A percentile compares a stretch with the other conserved stretches of the same genome.
Conservation (phyloP, 2,329 filamentous ascomycete species). For the Fusarium sambucinum region DNA sequence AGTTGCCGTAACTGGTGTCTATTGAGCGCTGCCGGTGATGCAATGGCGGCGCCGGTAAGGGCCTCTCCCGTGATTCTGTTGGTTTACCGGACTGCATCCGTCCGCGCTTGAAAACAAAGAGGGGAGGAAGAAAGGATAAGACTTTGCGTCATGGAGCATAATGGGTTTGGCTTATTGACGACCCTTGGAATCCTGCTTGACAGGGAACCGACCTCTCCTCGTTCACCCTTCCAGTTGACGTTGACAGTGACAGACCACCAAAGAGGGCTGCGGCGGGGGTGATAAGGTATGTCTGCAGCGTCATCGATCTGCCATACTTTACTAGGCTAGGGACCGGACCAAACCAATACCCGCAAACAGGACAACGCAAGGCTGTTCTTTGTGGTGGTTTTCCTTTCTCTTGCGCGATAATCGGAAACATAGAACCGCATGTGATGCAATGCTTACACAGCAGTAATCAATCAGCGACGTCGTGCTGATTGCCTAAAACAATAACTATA, state of each 20-base stretch:
- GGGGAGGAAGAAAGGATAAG: slow-evolving; percentile 11
- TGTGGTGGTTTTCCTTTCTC: slow-evolving; percentile 1
- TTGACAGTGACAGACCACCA: slow-evolving; percentile 2
- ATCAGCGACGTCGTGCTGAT: not conserved
- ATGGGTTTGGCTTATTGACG: slow-evolving; percentile 25
- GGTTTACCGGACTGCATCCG: slow-evolving; percentile 22
- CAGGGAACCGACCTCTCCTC: slow-evolving; percentile 13
- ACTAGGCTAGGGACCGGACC: slow-evolving; percentile 19
- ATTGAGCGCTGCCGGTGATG: slow-evolving; percentile 40
- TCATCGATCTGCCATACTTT: slow-evolving; percentile 33
- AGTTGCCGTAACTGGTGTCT: not conserved
- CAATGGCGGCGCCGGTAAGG: slow-evolving; percentile 35
- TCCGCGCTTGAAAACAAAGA: slow-evolving; percentile 19
- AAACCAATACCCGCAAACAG: slow-evolving; percentile 1
- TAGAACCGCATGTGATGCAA: slow-evolving; percentile 7
- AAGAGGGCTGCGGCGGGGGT: slow-evolving; percentile 29
- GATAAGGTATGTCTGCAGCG: slow-evolving; percentile 36
- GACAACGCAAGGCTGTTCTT: slow-evolving; percentile 20
- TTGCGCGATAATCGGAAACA: slow-evolving; percentile 2
- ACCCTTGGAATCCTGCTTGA: slow-evolving; percentile 43
- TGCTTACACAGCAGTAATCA: slow-evolving; percentile 2
- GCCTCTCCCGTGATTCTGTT: slow-evolving; percentile 23
- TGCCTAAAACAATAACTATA: not conserved
- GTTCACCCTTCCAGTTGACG: not conserved
- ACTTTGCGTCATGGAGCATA: slow-evolving; percentile 45